Evolutionary conservation across 2,329 filamentous ascomycete species (phyloP).

Genomic region (Paramyrothecium roridum): DNA sequence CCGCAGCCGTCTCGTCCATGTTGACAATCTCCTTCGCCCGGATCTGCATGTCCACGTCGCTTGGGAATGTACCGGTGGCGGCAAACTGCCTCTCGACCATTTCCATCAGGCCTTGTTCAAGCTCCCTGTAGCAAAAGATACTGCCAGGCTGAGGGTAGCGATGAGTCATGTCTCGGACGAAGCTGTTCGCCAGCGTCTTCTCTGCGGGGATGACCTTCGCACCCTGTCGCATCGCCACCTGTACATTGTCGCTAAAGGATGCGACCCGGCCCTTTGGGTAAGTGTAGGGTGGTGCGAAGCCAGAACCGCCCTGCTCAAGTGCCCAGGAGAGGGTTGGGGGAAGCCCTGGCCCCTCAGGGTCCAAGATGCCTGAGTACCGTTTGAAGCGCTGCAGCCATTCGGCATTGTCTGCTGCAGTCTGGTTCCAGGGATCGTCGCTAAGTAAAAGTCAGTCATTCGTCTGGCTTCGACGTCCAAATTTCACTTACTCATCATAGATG

Average conservation of each 20-base stretch:
- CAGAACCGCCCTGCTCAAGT: constrained; percentile 46
- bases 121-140: constrained; percentile 57
- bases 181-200: constrained; percentile 44
- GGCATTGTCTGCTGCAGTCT: constrained; percentile 60
- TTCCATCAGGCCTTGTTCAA: constrained; percentile 50
- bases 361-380: constrained; percentile 49
- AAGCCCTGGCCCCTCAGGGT: constrained; percentile 49
- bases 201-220: constrained; percentile 40
- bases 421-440: constrained; percentile 62
- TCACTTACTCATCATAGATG: constrained; percentile 55
- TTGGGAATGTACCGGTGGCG: constrained; percentile 38
- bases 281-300: constrained; percentile 54
- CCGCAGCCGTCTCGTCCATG: constrained; percentile 46
- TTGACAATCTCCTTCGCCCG: constrained; percentile 47
- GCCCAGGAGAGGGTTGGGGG: constrained; percentile 40
- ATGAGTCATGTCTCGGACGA: constrained; percentile 39
- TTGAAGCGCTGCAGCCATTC: constrained; percentile 65
- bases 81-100: constrained; percentile 41
- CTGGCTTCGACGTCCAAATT: neutral
- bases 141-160: constrained; percentile 43
- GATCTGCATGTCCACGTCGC: constrained; percentile 42
- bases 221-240: constrained; percentile 29
- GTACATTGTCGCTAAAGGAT: constrained; percentile 27
- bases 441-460: neutral
- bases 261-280: constrained; percentile 37